Evolutionary conservation across 768 basidiomycete genomes (phyloP), one percentile per base, ranked within the genome.

Genomic region (Scleroderma citrinum): DNA sequence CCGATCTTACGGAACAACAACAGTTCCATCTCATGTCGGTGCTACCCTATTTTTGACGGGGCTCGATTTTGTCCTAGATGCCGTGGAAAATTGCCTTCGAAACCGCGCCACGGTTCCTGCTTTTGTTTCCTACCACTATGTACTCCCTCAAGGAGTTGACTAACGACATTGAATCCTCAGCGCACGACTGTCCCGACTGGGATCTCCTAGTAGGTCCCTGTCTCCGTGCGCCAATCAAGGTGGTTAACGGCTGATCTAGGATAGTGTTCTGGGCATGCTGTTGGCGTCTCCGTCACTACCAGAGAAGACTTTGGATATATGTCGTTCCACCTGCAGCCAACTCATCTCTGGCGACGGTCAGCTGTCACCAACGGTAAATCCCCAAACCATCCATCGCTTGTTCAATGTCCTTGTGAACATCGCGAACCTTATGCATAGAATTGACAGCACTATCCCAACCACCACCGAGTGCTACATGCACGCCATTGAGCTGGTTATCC

Each of bases 321-420:
- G 64, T 43, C 59, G 46, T 36, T 57, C 62, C 44, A 68, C 66
- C n/a, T 64, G 66, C 45, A 64, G 59, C 34, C 66, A 66, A 29
- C 60, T 66, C 36, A 47, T 66, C 43, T 61, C 62, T 12, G 57
- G 56, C 24, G 58, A 66, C 24, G 52, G 52, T 24, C 57, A 55
- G 56, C 42, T 62, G 29, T 56, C 56, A 30, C 38, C 62, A 29
- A 30, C 54, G 14, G 54, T 57, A 26, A 55, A 69, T 7, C 56
- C 60, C 21, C 58, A 48, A 46, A 73, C 70, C 45, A 54, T 68
- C 3, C 73, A 71, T 47, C 70, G 74, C 6, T 57, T 77, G 7
- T 75, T 76, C 56, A 73, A 72, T 56, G 66, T 76, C 35, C 60
- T 75, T 38, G 70, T 73, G 49, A 72, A 69, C 17, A 65, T 65